phyloP scores from a whole-genome alignment of 78 protist genomes.

The Chrysochromulina parva region DNA sequence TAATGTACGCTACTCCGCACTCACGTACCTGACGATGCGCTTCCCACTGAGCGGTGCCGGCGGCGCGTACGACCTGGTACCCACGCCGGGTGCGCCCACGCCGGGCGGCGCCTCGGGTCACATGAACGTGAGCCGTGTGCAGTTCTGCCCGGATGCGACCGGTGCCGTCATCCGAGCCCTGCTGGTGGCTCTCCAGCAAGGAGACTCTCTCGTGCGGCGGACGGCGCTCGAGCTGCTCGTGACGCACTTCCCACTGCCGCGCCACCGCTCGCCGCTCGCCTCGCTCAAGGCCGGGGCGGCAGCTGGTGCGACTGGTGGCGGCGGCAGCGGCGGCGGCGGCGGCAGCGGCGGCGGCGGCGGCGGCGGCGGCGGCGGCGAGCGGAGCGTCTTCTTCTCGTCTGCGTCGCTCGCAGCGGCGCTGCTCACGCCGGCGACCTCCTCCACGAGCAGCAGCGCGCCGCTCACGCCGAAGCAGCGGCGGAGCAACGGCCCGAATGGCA shows the following conservation, averaged over 20 bases:
- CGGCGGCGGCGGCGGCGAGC: not conserved
- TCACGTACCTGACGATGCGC: constrained; percentile 8
- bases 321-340: not conserved
- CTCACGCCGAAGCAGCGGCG: too few species aligned
- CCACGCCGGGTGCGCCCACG: not conserved
- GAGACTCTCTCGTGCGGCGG: constrained; percentile 31
- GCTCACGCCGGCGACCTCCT: too few species aligned
- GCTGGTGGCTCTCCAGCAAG: not conserved
- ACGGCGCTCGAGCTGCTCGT: constrained; percentile 32
- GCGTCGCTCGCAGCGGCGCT: not conserved
- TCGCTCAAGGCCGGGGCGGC: not conserved
- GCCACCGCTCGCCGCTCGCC: not conserved
- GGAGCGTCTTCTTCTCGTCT: too few species aligned
- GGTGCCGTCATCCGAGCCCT: not conserved
- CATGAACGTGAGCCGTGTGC: not conserved
- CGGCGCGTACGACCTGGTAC: not conserved
- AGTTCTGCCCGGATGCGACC: not conserved
- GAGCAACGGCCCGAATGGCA: too few species aligned
- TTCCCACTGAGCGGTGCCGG: not conserved
- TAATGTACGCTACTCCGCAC: not conserved
- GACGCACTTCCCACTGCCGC: not conserved
- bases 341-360: not conserved
- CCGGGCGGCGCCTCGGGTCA: not conserved
- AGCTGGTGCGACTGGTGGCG: too few species aligned
- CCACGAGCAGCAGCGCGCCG: too few species aligned